Base-by-base conservation (phyloP, 2,329 filamentous ascomycete genomes). In the Xylaria multiplex region DNA sequence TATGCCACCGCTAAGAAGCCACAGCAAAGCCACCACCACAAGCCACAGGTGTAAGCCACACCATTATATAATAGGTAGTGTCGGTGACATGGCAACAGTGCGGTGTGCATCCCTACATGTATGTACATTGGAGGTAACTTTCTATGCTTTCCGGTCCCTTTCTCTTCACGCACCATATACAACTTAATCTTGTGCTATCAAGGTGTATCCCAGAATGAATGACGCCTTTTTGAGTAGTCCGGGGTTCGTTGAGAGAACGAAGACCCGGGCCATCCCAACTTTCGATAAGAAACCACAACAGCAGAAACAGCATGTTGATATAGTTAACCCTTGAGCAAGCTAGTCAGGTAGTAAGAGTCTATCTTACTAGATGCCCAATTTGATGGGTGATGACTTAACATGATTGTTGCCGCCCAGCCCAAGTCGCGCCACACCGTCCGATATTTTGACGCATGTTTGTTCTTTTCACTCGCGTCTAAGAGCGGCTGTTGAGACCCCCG, bases 401-500 rank as follows among this genome's bases (percentile, higher is more conserved):
- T 11, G 52, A 22, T 13, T 16, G 32, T 43, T 16, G 22, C 14
- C 19, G 19, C 42, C n/a, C 43, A 40, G 11, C 16, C 6, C 5
- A 48, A 45, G n/a, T 42, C 57, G 50, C 46, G 45, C 42, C 49
- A 64, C 43, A 53, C 30, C 24, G 54, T 32, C 60, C 35, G 49
- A 40, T 30, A 16, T 37, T 58, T 49, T 55, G 63, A 56, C 60
- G 49, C 64, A 68, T 61, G 55, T 68, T 71, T 69, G 52, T 54
- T 58, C 32, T n/a, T 53, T 45, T 46, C 32, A 27, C 64, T 14
- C 56, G 42, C 52, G 22, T 42, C 30, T 49, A 69, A 24, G 54
- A 48, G 66, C 71, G 72, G 70, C 52, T 48, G 14, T 65, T 71
- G 7, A 16, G 37, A 63, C 59, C 27, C 50, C 72, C 72, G 72